Base-by-base conservation (phyloP, 2,329 filamentous ascomycete species). In the Phoma sp. region DNA sequence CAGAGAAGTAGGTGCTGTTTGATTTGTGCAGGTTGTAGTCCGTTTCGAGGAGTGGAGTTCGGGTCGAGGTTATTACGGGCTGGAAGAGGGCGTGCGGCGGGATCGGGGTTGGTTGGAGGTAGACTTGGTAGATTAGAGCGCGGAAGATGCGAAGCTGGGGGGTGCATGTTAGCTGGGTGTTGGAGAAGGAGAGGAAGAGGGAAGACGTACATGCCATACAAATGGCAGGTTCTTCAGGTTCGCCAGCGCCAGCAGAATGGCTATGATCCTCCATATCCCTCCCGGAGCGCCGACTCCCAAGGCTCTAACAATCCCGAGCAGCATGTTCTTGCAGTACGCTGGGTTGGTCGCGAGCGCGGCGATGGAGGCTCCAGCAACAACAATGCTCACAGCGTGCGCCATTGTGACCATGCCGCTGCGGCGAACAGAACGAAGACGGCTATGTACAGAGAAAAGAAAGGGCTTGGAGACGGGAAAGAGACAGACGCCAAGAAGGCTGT, bases 21-120 rank as follows among this genome's bases (percentile, higher is more conserved):
- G 87, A 88, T 74, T 93, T 92, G 82, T 94, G 90, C 38, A 92
- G 71, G 78, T 95, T 94, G 79, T 92, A 92, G 78, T 96, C 93
- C 67, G 88, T 91, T 77, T 96, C 92, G 64, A 90, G 82, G 49
- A 90, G 77, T 1, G 90, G 85, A 13, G 88, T 85, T 69, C 87
- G 85, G 6, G 88, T 85, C 35, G 81, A 79, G 15, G 88, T 86
- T 55, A 90, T 86, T 46, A 89, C 78, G 43, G 90, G 88, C 43
- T 86, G 84, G 79, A 94, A 95, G 62, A 95, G 84, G 36, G 88
- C 85, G 57, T 86, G 81, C 1, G 87, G 84, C 40, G 71, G 70
- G 21, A 80, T 74, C 1, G 71, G 68, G 1, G 74, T 77, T 0
- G 76, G 76, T 48, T 77, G 74, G 49, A 80, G 57, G 65, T 80